Evolutionary conservation across 2,329 filamentous ascomycete species (phyloP).

Genomic region (Neodidymelliopsis sp.): DNA sequence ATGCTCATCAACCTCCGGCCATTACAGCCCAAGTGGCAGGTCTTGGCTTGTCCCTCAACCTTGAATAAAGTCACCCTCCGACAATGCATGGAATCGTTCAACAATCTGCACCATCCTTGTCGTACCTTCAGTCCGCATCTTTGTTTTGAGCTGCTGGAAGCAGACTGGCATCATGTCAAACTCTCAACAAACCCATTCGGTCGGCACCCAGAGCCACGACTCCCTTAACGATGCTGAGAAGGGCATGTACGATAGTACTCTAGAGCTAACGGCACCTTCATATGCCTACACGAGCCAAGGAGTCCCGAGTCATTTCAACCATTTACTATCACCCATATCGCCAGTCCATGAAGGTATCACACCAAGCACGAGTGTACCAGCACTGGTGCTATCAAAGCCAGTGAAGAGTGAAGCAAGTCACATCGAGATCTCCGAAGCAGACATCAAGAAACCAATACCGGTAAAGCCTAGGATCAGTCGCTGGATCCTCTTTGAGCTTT

Average conservation of each 20-base stretch:
- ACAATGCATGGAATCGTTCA: constrained; percentile 27
- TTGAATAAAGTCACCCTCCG: constrained; percentile 38
- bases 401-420: constrained; percentile 24
- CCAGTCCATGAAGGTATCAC: constrained; percentile 47
- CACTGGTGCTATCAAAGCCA: constrained; percentile 38
- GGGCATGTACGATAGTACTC: constrained; percentile 39
- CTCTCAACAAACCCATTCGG: constrained; percentile 26
- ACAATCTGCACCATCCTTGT: constrained; percentile 33
- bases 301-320: constrained; percentile 13
- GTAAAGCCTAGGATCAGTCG: constrained; percentile 34
- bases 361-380: constrained; percentile 42
- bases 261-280: constrained; percentile 32
- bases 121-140: constrained; percentile 26
- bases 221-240: constrained; percentile 45
- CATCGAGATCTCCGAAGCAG: constrained; percentile 24
- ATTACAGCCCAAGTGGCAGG: constrained; percentile 31
- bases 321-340: constrained; percentile 28
- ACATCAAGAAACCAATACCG: constrained; percentile 28
- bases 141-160: constrained; percentile 21
- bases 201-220: constrained; percentile 27
- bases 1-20: constrained; percentile 20
- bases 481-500: constrained; percentile 42
- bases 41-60: constrained; percentile 24
- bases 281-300: constrained; percentile 39
- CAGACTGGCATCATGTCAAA: constrained; percentile 30